Conservation (phyloP, 495 filamentous ascomycete species). For the Penicillium maclennaniae region DNA sequence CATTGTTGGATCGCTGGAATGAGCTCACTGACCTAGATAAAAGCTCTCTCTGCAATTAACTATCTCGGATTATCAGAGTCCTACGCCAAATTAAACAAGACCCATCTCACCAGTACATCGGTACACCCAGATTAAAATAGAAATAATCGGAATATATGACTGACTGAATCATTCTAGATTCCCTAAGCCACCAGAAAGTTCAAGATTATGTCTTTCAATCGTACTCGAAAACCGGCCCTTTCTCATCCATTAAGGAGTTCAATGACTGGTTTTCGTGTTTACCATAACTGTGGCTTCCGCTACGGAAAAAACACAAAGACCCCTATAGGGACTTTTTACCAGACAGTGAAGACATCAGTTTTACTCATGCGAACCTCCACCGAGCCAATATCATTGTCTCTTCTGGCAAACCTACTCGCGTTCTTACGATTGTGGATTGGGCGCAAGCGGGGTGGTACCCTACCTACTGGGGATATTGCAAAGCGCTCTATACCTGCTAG, state of each 20-base stretch:
- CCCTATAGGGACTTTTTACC: conserved; percentile 36
- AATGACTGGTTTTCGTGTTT: conserved; percentile 42
- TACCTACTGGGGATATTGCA: conserved; percentile 46
- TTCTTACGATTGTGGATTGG: conserved; percentile 40
- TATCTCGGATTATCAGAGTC: conserved; percentile 24
- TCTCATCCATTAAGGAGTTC: conserved; percentile 36
- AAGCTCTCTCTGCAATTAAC: conserved; percentile 29
- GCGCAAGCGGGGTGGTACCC: conserved; percentile 39
- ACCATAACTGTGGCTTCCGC: conserved; percentile 20
- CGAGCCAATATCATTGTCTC: conserved; percentile 38
- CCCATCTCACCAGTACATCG: conserved; percentile 28
- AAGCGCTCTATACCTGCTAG: conserved; percentile 29
- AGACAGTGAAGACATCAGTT: conserved; percentile 34
- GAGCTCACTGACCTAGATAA: conserved; percentile 30
- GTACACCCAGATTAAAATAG: conserved; percentile 11
- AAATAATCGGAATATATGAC: background rate
- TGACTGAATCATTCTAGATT: conserved; percentile 22
- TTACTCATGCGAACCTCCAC: conserved; percentile 42
- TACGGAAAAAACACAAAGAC: conserved; percentile 27
- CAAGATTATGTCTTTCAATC: conserved; percentile 33
- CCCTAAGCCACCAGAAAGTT: conserved; percentile 25
- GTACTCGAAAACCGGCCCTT: conserved; percentile 31
- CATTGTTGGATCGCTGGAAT: conserved; percentile 35
- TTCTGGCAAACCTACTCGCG: conserved; percentile 20
- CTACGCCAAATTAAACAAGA: conserved; percentile 34